A percentile compares a stretch with the other conserved stretches of the same genome.
Conservation (phyloP, 768 basidiomycete genomes). For the Tubosaeta brunneosetosa region DNA sequence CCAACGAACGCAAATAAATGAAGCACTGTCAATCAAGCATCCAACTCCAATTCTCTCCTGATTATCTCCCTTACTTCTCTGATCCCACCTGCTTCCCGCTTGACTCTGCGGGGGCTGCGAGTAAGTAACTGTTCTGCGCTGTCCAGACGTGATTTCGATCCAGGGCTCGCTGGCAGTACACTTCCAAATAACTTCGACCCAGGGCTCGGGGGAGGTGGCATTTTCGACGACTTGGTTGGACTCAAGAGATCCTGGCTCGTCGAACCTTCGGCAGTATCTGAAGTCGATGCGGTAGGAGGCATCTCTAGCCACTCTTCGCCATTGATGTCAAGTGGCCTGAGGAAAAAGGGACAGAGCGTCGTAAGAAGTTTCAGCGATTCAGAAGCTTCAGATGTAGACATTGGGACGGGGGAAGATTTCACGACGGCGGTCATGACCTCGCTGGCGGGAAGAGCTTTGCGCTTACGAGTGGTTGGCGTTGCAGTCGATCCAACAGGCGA, state of each 20-base stretch:
- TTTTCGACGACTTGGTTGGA: constrained; percentile 36
- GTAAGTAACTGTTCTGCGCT: constrained; percentile 58
- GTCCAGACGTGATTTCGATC: constrained; percentile 46
- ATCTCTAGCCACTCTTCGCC: constrained; percentile 54
- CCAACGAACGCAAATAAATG: constrained; percentile 20
- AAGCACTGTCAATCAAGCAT: constrained; percentile 41
- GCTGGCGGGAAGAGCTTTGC: constrained; percentile 60
- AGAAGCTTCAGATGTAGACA: constrained; percentile 71
- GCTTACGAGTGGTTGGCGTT: constrained; percentile 58
- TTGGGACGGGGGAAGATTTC: constrained; percentile 78
- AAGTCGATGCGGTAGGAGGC: constrained; percentile 27
- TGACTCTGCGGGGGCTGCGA: constrained; percentile 70
- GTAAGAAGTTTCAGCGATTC: constrained; percentile 67
- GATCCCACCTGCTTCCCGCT: constrained; percentile 66
- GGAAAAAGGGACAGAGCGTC: constrained; percentile 75
- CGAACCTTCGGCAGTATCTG: constrained; percentile 11
- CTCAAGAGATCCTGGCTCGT: constrained; percentile 20
- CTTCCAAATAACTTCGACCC: constrained; percentile 30
- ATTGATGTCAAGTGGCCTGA: constrained; percentile 56
- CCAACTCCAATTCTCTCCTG: constrained; percentile 67
- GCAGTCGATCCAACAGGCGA: constrained; percentile 49
- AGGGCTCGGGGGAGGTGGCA: constrained; percentile 34
- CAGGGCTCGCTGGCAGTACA: constrained; percentile 45
- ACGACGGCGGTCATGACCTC: constrained; percentile 68
- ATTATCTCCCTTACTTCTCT: constrained; percentile 80